Evolutionary conservation across 2,329 filamentous ascomycete species (phyloP), one percentile per base, ranked within the genome.

Genomic region (Fusarium praegraminearum): DNA sequence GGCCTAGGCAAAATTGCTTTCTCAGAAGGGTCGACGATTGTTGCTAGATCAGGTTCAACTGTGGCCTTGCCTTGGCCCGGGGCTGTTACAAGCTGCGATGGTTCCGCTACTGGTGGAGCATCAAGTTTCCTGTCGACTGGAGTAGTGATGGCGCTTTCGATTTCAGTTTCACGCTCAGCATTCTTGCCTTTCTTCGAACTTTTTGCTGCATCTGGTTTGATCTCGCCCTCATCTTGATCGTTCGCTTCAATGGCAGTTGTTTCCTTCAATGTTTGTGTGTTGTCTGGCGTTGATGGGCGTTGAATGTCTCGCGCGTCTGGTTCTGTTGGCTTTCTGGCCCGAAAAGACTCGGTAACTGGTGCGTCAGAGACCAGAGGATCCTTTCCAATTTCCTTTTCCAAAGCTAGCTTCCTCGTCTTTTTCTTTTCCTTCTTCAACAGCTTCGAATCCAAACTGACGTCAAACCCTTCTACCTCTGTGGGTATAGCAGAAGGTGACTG

Each of bases 391-490:
- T 67, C 69, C 13, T 57, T 51, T 57, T 69, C 57, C 13, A 64
- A 63, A 22, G 73, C 76, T 40, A 76, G 67, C 47, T 78, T 79
- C 68, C 79, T 77, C 12, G 75, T 75, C 65, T 79, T 78, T 57
- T 78, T 80, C 68, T 78, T 80, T 44, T 81, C 75, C 57, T 80
- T 78, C 61, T 77, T 79, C 20, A 71, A 71, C 60, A 73, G 75
- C 60, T 77, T 76, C 7, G 65, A 44, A 18, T 65, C 20, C 24
- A 32, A 51, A 15, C 28, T 28, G n/a, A 20, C 38, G 3, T 33
- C 38, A 22, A 26, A 5, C 12, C n/a, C 32, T 40, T 49, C 43
- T 55, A 18, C 36, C 18, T 40, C 28, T 55, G 40, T 41, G 10
- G 41, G 32, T 15, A 32, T 30, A 15, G 24, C 38, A 33, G 26